phyloP scores from a whole-genome alignment of 345 rosid genomes.

The Salix caprea region DNA sequence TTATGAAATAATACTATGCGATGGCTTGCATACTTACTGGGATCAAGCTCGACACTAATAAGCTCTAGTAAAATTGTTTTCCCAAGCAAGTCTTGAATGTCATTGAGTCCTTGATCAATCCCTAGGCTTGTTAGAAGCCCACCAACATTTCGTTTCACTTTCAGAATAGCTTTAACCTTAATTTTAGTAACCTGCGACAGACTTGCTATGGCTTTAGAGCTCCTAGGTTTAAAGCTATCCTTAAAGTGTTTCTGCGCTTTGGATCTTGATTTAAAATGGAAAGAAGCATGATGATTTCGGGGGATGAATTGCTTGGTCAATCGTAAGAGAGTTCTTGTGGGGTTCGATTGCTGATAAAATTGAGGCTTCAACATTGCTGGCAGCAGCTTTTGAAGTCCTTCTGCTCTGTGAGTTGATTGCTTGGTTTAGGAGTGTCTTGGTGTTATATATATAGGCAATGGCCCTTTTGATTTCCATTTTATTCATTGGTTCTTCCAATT shows the following conservation, averaged over 20 bases:
- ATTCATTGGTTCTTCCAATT: no score
- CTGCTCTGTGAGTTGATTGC: not conserved
- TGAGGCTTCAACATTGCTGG: constrained; percentile 32
- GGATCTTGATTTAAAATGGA: not conserved
- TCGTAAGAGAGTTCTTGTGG: constrained; percentile 3
- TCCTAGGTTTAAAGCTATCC: not conserved
- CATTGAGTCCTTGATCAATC: constrained; percentile 34
- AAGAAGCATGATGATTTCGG: constrained; percentile 9
- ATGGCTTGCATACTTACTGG: constrained; percentile 30
- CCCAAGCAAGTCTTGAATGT: constrained; percentile 43
- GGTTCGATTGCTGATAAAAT: constrained; percentile 13
- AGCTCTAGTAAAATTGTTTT: constrained; percentile 49
- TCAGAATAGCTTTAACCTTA: constrained; percentile 36
- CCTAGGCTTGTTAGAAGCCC: constrained; percentile 26
- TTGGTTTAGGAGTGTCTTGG: not conserved
- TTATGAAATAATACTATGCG: no score
- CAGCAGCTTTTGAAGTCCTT: not conserved
- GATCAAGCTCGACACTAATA: constrained; percentile 51
- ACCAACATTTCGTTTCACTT: constrained; percentile 25
- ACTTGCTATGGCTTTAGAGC: constrained; percentile 14
- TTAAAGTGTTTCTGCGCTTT: not conserved
- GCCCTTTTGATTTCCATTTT: no score
- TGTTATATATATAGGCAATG: not conserved
- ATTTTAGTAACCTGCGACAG: not conserved
- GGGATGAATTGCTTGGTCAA: constrained; percentile 30